Percentiles rank a stretch among this genome's conserved stretches.
Conservation (phyloP, 306 rosid genomes). For the Cyamopsis tetragonoloba region DNA sequence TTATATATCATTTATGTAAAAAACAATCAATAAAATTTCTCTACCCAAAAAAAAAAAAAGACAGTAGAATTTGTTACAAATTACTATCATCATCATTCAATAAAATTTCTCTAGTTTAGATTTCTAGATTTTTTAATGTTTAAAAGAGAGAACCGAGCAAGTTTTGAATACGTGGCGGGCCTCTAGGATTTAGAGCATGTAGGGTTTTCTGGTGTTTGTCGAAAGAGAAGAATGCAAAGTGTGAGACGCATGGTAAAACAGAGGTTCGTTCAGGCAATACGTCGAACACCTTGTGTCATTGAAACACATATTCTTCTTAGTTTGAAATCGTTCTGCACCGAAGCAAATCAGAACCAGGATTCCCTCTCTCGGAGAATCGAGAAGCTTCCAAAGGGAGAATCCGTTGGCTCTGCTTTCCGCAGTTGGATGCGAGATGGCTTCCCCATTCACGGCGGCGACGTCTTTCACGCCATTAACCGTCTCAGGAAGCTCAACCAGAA, state of each 20-base stretch:
- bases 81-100: too few relatives aligned
- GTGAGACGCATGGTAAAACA: neutral
- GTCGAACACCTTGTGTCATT: constrained; percentile 50
- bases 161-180: too few relatives aligned
- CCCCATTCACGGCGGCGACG: constrained; percentile 67
- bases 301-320: constrained; percentile 3
- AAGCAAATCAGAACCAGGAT: constrained; percentile 34
- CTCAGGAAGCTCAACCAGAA: constrained; percentile 76
- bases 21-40: too few relatives aligned
- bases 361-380: constrained; percentile 74
- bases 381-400: constrained; percentile 53
- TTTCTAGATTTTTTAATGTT: too few relatives aligned
- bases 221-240: constrained; percentile 21
- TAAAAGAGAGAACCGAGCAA: too few relatives aligned
- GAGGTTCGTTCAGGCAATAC: constrained; percentile 49
- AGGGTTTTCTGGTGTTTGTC: neutral
- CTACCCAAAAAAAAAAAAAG: too few relatives aligned
- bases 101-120: too few relatives aligned
- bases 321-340: constrained; percentile 45
- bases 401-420: constrained; percentile 65
- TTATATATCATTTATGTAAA: too few relatives aligned
- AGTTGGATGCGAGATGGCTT: constrained; percentile 95
- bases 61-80: too few relatives aligned
- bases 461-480: constrained; percentile 84
- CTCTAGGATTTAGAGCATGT: neutral